A percentile compares a stretch with the other conserved stretches of the same genome.
These are phyloP conservation scores for Fusarium brachygibbosum DNA, from an alignment of 2,329 filamentous ascomycete genomes.

Conservation along the genomic window DNA sequence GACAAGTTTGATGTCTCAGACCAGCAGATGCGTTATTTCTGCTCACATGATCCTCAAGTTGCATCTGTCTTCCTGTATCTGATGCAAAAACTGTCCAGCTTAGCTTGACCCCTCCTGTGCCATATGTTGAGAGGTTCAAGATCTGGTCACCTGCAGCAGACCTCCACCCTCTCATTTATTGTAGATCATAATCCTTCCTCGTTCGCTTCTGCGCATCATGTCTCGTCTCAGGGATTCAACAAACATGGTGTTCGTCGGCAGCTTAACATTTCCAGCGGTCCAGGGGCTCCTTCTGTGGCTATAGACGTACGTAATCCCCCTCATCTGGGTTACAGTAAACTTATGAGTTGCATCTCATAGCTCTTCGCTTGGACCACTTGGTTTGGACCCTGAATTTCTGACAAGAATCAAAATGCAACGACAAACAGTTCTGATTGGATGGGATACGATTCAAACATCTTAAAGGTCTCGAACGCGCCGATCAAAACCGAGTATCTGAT, in stretches of 20 bases:
- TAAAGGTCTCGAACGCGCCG: conserved; percentile 30
- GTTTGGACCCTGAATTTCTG: conserved; percentile 39
- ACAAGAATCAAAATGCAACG: conserved; percentile 31
- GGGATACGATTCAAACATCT: conserved; percentile 14
- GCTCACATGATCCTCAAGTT: neutral
- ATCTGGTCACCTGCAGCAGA: neutral
- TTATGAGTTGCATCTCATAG: conserved; percentile 25
- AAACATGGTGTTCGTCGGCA: neutral
- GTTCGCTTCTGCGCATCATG: conserved; percentile 2
- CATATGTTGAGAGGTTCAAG: neutral
- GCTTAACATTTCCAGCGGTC: conserved; percentile 6
- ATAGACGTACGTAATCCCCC: conserved; percentile 20
- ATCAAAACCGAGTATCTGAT: conserved; percentile 19
- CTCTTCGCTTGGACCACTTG: conserved; percentile 36
- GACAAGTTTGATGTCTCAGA: neutral
- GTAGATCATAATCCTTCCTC: conserved; percentile 4
- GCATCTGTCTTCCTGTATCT: neutral
- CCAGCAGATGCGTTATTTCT: neutral
- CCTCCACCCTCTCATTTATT: conserved; percentile 7
- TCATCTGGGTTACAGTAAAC: conserved; percentile 8
- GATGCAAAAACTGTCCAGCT: neutral
- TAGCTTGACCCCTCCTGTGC: neutral
- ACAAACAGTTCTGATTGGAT: conserved; percentile 17
- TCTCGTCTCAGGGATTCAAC: conserved; percentile 6
- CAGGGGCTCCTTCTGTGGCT: conserved; percentile 12